Evolutionary conservation across 2,329 filamentous ascomycete species (phyloP), one percentile per base, ranked within the genome.

Genomic region (Ceratocystis colombiana): DNA sequence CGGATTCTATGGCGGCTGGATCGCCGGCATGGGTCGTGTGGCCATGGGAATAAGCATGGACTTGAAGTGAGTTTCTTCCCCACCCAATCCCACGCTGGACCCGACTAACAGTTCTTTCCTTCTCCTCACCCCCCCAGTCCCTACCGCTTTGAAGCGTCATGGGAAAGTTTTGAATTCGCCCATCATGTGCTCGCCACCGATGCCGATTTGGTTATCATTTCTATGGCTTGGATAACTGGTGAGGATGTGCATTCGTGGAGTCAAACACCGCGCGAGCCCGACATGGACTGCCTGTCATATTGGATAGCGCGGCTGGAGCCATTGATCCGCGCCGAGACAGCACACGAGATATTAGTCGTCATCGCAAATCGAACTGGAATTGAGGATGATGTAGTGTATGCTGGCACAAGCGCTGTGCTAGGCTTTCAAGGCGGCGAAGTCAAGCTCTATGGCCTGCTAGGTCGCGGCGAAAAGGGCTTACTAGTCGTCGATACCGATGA

Each of bases 151-250:
- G 70, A 77, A 17, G 74, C 75, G 0, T 75, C 76, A 0, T 78
- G 77, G 77, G 41, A 74, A 5, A 70, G 69, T 0, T 78, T 75
- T 30, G 77, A 80, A 64, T 79, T 79, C 15, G 80, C 79, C 0
- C 80, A 77, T 28, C 84, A 88, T 55, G 76, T 86, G 5, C 72
- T 90, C 0, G 75, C 83, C 1, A 75, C 76, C 0, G 71, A 79
- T 0, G 81, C 86, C 0, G 83, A 84, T 15, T 69, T 92, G 0
- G 84, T 89, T 1, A 82, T 91, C 44, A 70, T 93, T 0, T 84
- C 82, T 3, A 92, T 92, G 89, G 88, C 89, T 0, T 93, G 88
- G 89, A 77, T 89, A 41, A 90, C 88, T 1, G 77, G 73, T 66
- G 84, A 78, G 68, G 80, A 78, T 71, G 78, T 74, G 1, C 77